Conservation (phyloP, 2,329 filamentous ascomycete species). For the Albifimbria verrucaria region DNA sequence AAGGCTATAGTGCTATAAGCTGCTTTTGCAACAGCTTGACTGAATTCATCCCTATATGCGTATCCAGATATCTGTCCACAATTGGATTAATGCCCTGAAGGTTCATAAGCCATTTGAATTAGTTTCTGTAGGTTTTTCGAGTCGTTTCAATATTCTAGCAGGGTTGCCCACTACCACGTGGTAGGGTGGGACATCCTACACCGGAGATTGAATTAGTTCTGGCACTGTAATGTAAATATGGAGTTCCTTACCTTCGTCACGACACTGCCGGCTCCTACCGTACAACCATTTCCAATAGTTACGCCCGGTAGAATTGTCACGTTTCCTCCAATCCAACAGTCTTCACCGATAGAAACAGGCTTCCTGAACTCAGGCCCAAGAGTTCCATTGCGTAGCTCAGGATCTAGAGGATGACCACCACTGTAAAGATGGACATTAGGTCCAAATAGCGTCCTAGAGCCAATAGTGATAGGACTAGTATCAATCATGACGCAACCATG, state of each 20-base stretch:
- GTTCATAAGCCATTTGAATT: no score
- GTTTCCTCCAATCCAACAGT: slow-evolving; percentile 77
- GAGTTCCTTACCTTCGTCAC: slow-evolving; percentile 62
- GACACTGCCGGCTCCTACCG: slow-evolving; percentile 77
- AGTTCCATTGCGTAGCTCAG: slow-evolving; percentile 68
- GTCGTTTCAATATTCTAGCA: not conserved
- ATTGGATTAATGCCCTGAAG: no score
- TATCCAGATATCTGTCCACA: no score
- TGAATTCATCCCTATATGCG: no score
- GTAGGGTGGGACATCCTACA: not conserved
- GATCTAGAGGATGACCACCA: slow-evolving; percentile 75
- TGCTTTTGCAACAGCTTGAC: no score
- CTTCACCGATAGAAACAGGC: slow-evolving; percentile 72
- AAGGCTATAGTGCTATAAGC: no score
- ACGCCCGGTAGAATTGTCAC: slow-evolving; percentile 72
- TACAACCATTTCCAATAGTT: slow-evolving; percentile 70
- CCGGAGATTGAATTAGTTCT: not conserved
- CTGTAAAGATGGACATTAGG: slow-evolving; percentile 75
- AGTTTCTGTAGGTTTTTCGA: no score
- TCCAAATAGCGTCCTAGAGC: slow-evolving; percentile 72
- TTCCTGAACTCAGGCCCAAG: slow-evolving; percentile 72
- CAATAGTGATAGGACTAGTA: slow-evolving; percentile 70
- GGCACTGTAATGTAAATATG: not conserved
- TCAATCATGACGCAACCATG: slow-evolving; percentile 74
- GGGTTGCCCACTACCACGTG: not conserved